phyloP scores from a whole-genome alignment of 164 flowering plant species.

The Litsea cubeba region DNA sequence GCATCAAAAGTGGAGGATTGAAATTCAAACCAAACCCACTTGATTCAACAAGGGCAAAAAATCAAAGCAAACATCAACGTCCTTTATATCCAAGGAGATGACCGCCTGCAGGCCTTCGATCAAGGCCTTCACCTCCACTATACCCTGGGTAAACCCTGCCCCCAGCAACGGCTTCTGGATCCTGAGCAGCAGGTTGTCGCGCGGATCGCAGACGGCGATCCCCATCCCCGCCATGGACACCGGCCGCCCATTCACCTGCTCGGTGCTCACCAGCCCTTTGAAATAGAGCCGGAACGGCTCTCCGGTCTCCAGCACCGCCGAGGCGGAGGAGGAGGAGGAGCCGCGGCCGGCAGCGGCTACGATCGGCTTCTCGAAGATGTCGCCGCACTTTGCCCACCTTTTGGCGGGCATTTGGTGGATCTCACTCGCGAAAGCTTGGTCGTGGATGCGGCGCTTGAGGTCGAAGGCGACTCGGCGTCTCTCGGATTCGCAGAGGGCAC shows the following conservation, averaged over 20 bases:
- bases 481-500: constrained; percentile 24
- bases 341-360: constrained; percentile 23
- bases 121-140: constrained; percentile 51
- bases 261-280: constrained; percentile 65
- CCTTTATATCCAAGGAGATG: constrained; percentile 42
- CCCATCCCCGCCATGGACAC: constrained; percentile 33
- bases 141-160: constrained; percentile 20
- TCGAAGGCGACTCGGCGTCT: constrained; percentile 26
- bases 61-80: constrained; percentile 39
- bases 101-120: constrained; percentile 65
- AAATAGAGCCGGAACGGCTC: constrained; percentile 42
- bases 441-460: constrained; percentile 46
- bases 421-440: constrained; percentile 41
- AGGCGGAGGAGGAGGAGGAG: constrained; percentile 4
- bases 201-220: constrained; percentile 59
- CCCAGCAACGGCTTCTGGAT: constrained; percentile 43
- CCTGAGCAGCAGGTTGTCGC: constrained; percentile 42
- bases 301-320: background rate
- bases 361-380: constrained; percentile 40
- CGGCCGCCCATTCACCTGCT: constrained; percentile 19
- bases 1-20: too few species aligned
- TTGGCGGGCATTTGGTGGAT: constrained; percentile 38
- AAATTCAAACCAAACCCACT: constrained; percentile 37
- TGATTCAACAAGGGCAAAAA: constrained; percentile 37
- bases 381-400: constrained; percentile 47